phyloP scores from a whole-genome alignment of 2,329 filamentous ascomycete genomes.

The Diaporthe destruens region DNA sequence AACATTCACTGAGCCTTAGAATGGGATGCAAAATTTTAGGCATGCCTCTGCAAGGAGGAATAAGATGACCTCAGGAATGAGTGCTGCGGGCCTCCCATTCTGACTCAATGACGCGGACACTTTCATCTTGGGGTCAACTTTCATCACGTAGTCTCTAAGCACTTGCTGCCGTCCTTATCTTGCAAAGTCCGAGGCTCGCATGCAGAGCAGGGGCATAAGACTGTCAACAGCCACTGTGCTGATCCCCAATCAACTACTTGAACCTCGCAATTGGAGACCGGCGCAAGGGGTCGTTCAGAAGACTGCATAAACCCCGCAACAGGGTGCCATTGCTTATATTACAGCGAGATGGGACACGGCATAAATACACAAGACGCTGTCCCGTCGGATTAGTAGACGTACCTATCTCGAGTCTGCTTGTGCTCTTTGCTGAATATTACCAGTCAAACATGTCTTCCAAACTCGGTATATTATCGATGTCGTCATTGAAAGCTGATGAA shows the following conservation, averaged over 20 bases:
- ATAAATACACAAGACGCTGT: not conserved
- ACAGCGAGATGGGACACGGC: not conserved
- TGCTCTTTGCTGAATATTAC: not conserved
- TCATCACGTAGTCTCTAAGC: not conserved
- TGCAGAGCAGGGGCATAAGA: not conserved
- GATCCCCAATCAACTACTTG: not conserved
- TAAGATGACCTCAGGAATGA: too few relatives aligned
- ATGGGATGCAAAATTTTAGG: too few relatives aligned
- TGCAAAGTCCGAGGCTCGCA: not conserved
- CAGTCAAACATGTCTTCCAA: not conserved
- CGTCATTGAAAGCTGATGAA: not conserved
- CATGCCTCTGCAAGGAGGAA: too few relatives aligned
- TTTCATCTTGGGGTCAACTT: not conserved
- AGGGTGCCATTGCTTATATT: slow-evolving; percentile 20
- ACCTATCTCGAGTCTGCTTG: not conserved
- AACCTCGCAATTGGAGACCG: slow-evolving; percentile 10
- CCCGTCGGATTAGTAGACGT: not conserved
- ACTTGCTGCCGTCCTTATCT: not conserved
- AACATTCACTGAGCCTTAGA: too few relatives aligned
- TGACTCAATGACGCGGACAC: too few relatives aligned
- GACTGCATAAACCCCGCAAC: slow-evolving; percentile 1
- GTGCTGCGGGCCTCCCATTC: too few relatives aligned
- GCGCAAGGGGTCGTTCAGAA: not conserved
- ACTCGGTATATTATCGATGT: not conserved
- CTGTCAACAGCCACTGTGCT: not conserved